Percentiles rank a stretch among this genome's conserved stretches.
phyloP scores from a whole-genome alignment of 768 basidiomycete species.

The Hericium rajendrae region DNA sequence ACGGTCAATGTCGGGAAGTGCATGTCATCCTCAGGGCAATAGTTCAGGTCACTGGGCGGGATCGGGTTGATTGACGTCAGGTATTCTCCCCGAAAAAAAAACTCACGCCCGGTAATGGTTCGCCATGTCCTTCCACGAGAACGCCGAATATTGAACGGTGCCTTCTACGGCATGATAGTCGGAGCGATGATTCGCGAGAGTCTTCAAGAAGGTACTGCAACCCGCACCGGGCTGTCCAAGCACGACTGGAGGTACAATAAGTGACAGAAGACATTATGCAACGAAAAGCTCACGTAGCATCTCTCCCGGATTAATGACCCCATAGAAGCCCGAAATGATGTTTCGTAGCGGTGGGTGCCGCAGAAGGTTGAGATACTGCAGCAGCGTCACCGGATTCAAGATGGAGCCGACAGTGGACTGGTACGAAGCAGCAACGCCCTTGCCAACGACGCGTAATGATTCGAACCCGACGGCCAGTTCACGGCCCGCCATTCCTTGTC shows the following conservation, averaged over 20 bases:
- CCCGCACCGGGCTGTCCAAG: constrained; percentile 81
- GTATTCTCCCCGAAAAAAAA: not conserved
- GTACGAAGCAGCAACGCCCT: constrained; percentile 43
- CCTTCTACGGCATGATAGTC: constrained; percentile 68
- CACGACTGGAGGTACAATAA: constrained; percentile 41
- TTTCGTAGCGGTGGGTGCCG: constrained; percentile 54
- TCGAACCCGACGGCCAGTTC: constrained; percentile 55
- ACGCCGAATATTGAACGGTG: constrained; percentile 65
- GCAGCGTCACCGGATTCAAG: constrained; percentile 41
- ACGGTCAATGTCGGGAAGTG: constrained; percentile 83
- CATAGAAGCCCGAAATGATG: constrained; percentile 45
- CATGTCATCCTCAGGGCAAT: constrained; percentile 77
- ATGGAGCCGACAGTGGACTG: constrained; percentile 55
- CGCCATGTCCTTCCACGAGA: constrained; percentile 53
- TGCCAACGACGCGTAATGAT: constrained; percentile 47
- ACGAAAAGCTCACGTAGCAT: constrained; percentile 51
- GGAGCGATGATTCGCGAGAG: constrained; percentile 63
- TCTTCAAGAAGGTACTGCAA: constrained; percentile 77
- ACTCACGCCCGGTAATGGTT: constrained; percentile 46
- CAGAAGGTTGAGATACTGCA: constrained; percentile 31
- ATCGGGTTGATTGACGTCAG: not conserved
- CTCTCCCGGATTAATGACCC: constrained; percentile 50
- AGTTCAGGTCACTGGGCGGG: constrained; percentile 55
- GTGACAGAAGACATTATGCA: not conserved
- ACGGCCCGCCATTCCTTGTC: constrained; percentile 38